Evolutionary conservation across 2,329 filamentous ascomycete species (phyloP).

Genomic region (Rhynchosporium secalis): DNA sequence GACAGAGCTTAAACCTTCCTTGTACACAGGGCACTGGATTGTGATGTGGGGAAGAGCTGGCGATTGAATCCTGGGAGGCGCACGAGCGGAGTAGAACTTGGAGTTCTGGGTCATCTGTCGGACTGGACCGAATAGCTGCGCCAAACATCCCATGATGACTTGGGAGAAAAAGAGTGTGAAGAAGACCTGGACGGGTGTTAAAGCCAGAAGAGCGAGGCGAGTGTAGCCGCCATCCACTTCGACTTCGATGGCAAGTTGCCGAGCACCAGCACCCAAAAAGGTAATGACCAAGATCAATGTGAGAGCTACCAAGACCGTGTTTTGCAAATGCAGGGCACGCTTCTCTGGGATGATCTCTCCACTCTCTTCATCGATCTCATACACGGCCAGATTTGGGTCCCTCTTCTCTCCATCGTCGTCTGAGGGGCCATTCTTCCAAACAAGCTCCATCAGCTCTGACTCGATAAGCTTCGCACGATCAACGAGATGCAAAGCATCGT

Average conservation of each 20-base stretch:
- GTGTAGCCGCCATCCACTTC: conserved; percentile 36
- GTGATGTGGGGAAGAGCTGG: conserved; percentile 69
- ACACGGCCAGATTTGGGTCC: conserved; percentile 47
- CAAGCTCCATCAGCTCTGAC: conserved; percentile 73
- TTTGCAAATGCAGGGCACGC: conserved; percentile 67
- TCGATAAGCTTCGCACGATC: conserved; percentile 71
- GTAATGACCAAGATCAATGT: conserved; percentile 65
- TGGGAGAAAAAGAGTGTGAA: conserved; percentile 82
- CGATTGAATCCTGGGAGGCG: conserved; percentile 60
- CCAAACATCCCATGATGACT: conserved; percentile 73
- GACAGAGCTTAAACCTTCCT: conserved; percentile 74
- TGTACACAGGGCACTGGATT: conserved; percentile 86
- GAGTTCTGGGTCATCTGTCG: conserved; percentile 73
- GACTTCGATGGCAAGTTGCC: conserved; percentile 68
- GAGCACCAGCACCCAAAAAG: conserved; percentile 68
- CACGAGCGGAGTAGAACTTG: conserved; percentile 77
- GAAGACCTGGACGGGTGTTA: conserved; percentile 73
- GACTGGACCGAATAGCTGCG: conserved; percentile 75
- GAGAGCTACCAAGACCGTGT: conserved; percentile 66
- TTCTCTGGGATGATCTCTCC: conserved; percentile 64
- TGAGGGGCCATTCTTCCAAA: conserved; percentile 60
- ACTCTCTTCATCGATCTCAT: conserved; percentile 70
- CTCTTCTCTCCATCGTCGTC: conserved; percentile 54
- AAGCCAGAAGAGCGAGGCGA: conserved; percentile 60
- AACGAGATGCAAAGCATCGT: conserved; percentile 71